Percentiles rank a stretch among this genome's conserved stretches.
These are phyloP conservation scores for Yamadazyma paraphyllophila DNA, from an alignment of 805 yeast genomes.

Conservation along the genomic window DNA sequence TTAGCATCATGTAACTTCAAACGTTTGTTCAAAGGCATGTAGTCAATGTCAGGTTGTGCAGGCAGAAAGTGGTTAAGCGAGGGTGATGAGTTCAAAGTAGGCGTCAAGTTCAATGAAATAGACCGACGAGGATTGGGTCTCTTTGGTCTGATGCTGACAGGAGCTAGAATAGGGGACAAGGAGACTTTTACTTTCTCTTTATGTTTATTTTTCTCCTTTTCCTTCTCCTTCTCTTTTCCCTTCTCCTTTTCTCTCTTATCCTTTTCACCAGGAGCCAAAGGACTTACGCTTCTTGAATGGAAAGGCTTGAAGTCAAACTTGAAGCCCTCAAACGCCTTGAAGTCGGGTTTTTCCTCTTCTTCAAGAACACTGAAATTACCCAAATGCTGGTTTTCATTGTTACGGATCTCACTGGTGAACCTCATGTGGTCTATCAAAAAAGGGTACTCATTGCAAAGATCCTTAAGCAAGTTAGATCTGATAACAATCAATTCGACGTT, in stretches of 20 bases:
- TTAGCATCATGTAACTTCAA: conserved; percentile 39
- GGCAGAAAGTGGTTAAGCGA: conserved; percentile 8
- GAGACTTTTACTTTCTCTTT: not conserved
- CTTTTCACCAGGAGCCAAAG: conserved; percentile 6
- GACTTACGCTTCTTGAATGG: conserved; percentile 16
- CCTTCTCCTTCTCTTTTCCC: conserved; percentile 1
- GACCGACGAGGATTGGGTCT: conserved; percentile 6
- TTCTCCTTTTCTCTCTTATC: not conserved
- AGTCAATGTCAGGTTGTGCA: conserved; percentile 8
- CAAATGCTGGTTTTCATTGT: conserved; percentile 5
- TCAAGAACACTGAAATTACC: not conserved
- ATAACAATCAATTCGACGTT: conserved; percentile 61
- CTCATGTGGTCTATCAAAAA: conserved; percentile 57
- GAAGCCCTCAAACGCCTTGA: conserved; percentile 7
- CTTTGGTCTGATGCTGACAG: conserved; percentile 4
- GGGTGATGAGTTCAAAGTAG: conserved; percentile 1
- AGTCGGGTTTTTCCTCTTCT: conserved; percentile 2
- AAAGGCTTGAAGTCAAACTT: conserved; percentile 12
- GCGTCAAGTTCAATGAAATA: conserved; percentile 10
- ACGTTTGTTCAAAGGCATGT: conserved; percentile 54
- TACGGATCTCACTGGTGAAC: conserved; percentile 56
- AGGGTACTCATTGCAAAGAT: conserved; percentile 59
- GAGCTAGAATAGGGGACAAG: not conserved
- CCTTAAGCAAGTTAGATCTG: conserved; percentile 51
- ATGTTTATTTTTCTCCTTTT: not conserved